Conservation (phyloP, 768 basidiomycete genomes). For the Naganishia vishniacii region DNA sequence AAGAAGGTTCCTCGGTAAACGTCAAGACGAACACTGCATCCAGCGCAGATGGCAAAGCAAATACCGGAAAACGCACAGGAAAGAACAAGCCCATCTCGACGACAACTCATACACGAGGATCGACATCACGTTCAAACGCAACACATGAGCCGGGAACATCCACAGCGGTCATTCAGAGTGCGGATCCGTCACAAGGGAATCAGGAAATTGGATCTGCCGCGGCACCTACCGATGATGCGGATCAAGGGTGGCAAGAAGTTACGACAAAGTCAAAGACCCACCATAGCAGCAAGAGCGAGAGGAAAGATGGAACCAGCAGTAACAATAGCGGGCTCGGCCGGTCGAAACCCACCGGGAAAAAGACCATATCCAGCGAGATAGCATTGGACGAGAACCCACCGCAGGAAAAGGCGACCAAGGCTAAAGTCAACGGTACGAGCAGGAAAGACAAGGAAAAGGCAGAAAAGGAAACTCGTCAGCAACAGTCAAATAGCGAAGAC, state of each 20-base stretch:
- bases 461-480: constrained; percentile 7
- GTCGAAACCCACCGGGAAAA: neutral
- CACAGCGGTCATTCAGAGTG: neutral
- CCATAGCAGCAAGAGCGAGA: neutral
- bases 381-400: neutral
- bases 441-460: constrained; percentile 12
- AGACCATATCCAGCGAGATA: neutral
- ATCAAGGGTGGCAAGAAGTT: constrained; percentile 24
- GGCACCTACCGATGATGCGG: neutral
- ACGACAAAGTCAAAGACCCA: constrained; percentile 9
- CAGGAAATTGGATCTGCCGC: neutral
- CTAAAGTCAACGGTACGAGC: neutral
- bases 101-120: too few relatives aligned
- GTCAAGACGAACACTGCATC: neutral
- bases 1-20: neutral
- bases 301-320: constrained; percentile 15
- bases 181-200: neutral
- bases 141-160: neutral
- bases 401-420: constrained; percentile 4
- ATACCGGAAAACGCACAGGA: constrained; percentile 9
- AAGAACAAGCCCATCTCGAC: constrained; percentile 3
- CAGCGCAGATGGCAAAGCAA: constrained; percentile 1
- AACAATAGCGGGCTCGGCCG: neutral
- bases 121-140: neutral
- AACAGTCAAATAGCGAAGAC: neutral